Conservation (phyloP, 768 basidiomycete species). For the Brasilioporus rufonigricans region DNA sequence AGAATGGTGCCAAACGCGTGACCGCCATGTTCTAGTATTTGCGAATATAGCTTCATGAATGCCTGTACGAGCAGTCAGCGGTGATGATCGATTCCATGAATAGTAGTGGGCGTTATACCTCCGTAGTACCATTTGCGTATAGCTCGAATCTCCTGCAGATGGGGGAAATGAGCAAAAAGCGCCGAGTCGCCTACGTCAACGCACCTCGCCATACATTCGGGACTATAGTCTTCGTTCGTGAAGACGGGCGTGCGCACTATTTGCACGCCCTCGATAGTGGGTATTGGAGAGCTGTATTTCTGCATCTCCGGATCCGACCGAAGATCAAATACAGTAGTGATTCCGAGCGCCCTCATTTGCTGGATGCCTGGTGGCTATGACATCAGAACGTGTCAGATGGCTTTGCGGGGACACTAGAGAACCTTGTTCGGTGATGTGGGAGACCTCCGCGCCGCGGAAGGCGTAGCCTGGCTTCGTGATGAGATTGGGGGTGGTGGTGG, state of each 20-base stretch:
- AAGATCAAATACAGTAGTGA: slow-evolving; percentile 71
- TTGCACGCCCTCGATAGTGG: slow-evolving; percentile 60
- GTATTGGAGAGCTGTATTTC: slow-evolving; percentile 67
- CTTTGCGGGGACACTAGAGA: background rate
- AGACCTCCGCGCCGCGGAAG: slow-evolving; percentile 72
- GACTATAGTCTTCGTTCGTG: slow-evolving; percentile 74
- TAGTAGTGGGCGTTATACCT: slow-evolving; percentile 41
- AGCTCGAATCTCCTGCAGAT: slow-evolving; percentile 44
- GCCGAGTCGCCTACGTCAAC: slow-evolving; percentile 36
- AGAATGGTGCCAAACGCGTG: slow-evolving; percentile 68
- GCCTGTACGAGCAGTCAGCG: slow-evolving; percentile 42
- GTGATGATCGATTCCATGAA: background rate
- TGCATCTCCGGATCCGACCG: slow-evolving; percentile 77
- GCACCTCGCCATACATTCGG: slow-evolving; percentile 81
- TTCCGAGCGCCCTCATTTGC: slow-evolving; percentile 56
- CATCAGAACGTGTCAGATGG: background rate
- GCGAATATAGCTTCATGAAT: slow-evolving; percentile 77
- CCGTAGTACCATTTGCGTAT: slow-evolving; percentile 78
- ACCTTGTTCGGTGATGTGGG: slow-evolving; percentile 70
- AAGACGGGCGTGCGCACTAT: slow-evolving; percentile 63
- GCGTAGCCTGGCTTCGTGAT: slow-evolving; percentile 56
- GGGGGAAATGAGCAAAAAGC: slow-evolving; percentile 4
- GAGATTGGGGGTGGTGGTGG: slow-evolving; percentile 46
- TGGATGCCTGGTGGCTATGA: slow-evolving; percentile 46
- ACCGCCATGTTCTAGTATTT: slow-evolving; percentile 75